Conservation (phyloP, 2,329 filamentous ascomycete species). For the Thielaviopsis euricoi region DNA sequence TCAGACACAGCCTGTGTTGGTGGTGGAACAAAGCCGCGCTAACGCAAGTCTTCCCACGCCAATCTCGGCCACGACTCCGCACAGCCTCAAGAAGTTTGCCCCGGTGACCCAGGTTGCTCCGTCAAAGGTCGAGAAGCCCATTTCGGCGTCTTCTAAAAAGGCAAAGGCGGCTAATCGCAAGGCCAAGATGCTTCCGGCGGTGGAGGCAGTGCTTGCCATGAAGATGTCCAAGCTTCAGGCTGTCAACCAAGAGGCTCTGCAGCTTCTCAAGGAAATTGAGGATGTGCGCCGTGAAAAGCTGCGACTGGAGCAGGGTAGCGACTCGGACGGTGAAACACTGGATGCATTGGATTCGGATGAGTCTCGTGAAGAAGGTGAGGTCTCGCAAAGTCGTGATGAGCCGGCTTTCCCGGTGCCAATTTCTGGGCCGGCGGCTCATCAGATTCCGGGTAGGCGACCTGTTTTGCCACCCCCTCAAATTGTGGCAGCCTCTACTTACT, state of each 20-base stretch:
- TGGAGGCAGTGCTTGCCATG: constrained; percentile 20
- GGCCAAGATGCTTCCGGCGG: constrained; percentile 17
- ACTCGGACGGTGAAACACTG: background rate
- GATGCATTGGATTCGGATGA: background rate
- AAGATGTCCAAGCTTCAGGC: constrained; percentile 8
- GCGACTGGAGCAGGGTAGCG: background rate
- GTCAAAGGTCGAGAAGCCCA: background rate
- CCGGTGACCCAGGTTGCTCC: background rate
- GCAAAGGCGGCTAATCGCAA: background rate
- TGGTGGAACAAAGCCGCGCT: background rate
- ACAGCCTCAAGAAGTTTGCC: background rate
- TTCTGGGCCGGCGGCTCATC: background rate
- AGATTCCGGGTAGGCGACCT: background rate
- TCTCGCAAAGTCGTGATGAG: background rate
- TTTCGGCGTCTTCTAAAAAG: background rate
- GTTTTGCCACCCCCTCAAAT: background rate
- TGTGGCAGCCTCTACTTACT: background rate
- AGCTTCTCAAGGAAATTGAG: constrained; percentile 10
- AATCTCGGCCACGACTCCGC: background rate
- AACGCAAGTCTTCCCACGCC: background rate
- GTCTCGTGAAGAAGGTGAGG: background rate
- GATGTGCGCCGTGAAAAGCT: constrained; percentile 2
- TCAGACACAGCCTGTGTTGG: background rate
- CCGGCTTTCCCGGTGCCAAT: background rate
- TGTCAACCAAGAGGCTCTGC: constrained; percentile 5